Base-by-base conservation (phyloP, 2,329 filamentous ascomycete genomes). In the Ophiostoma ulmi region DNA sequence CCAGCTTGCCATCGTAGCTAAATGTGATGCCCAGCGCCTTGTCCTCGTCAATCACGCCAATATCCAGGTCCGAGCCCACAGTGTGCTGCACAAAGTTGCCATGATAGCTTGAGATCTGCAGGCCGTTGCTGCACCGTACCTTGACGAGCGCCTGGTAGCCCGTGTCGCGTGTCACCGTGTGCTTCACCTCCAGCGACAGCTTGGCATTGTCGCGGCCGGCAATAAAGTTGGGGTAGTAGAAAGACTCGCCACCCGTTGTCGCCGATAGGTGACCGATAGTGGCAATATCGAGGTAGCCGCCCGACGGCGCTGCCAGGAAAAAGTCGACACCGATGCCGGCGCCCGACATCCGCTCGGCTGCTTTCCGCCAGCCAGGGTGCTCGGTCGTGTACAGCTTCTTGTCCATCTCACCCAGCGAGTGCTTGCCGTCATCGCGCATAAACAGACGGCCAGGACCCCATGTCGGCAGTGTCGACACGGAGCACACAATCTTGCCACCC, bases 101-200 rank as follows among this genome's bases (percentile, higher is more conserved):
- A 77, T 97, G 93, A 77, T 99, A 99, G n/a, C 88, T 88, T 20
- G 92, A 89, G 20, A 99, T 91, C 78, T 99, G 95, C 69, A 99
- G 84, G 22, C 95, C 95, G 76, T 97, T 99, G 22, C 94, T 97
- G 82, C 95, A 99, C 73, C 95, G 91, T 71, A 99, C 94, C 83
- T 99, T 99, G 92, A 99, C 96, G 75, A 99, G 83, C 26, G 93
- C 93, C 80, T 97, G 94, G 82, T 92, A 98, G 31, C 95, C 95
- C 66, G 94, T 97, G 79, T 97, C 94, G 73, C 95, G 87, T 2
- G 89, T 93, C 39, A 97, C 88, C 0, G 92, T 89, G 77, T 97
- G 94, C 75, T 89, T 88, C 74, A 99, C 88, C 81, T 99, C 95
- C 67, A 90, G 87, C 2, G 90, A 90, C 55, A 99, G 82, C 81